Evolutionary conservation across 768 basidiomycete genomes (phyloP).

Genomic region (Leccinum arenicola): DNA sequence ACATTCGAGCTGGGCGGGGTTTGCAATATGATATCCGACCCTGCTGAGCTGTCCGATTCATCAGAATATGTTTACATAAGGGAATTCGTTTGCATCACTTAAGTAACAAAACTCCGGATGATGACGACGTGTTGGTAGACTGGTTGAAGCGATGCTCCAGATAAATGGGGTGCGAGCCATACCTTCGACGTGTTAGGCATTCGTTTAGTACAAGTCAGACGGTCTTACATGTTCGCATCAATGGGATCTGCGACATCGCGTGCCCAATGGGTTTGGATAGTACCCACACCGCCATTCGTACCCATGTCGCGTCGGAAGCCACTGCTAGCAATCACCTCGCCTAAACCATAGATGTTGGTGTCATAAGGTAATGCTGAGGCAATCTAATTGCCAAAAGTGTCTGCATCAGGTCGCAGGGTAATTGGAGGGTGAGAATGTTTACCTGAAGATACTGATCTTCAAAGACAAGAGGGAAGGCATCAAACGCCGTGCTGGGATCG

Average conservation of each 20-base stretch:
- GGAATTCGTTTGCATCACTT: constrained; percentile 38
- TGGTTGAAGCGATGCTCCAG: constrained; percentile 66
- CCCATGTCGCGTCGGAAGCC: constrained; percentile 65
- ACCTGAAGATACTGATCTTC: constrained; percentile 81
- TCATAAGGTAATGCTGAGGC: constrained; percentile 62
- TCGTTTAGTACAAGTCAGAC: neutral
- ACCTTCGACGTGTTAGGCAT: constrained; percentile 36
- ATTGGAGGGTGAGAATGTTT: neutral
- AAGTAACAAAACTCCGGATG: constrained; percentile 79
- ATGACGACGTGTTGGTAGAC: constrained; percentile 46
- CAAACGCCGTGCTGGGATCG: constrained; percentile 55
- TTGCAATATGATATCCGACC: constrained; percentile 66
- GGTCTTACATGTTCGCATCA: constrained; percentile 61
- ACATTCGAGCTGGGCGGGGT: constrained; percentile 53
- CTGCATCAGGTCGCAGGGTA: neutral
- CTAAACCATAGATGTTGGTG: constrained; percentile 77
- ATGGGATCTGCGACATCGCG: constrained; percentile 61
- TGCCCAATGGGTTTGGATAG: constrained; percentile 68
- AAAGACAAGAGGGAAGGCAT: constrained; percentile 70
- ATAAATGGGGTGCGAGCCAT: constrained; percentile 71
- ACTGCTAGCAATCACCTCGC: constrained; percentile 68
- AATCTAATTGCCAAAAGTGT: constrained; percentile 36
- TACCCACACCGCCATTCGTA: constrained; percentile 46
- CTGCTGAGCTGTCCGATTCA: constrained; percentile 49
- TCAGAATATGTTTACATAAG: neutral